Conservation (phyloP, 2,329 filamentous ascomycete genomes). For the Neoscytalidium dimidiatum region DNA sequence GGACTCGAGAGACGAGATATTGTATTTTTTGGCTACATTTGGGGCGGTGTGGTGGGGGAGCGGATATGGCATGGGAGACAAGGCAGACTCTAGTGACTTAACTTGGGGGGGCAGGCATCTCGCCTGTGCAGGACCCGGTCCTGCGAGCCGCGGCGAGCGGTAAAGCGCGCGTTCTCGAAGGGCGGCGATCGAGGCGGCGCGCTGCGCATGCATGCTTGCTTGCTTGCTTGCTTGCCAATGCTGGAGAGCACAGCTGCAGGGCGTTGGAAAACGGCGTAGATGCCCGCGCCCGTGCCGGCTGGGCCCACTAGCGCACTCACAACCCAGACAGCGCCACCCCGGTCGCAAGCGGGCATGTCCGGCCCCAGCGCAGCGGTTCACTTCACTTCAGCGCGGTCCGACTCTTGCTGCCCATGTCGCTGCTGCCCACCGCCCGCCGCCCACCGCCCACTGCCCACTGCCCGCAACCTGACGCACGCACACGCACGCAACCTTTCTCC, state of each 20-base stretch:
- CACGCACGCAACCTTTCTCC: neutral
- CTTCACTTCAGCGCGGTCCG: constrained; percentile 11
- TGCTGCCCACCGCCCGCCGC: too few relatives aligned
- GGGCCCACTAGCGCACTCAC: neutral
- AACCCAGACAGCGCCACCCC: neutral
- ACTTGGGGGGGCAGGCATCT: constrained; percentile 14
- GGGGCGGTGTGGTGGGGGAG: constrained; percentile 34
- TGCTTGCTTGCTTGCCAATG: constrained; percentile 16
- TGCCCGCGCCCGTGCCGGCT: constrained; percentile 8
- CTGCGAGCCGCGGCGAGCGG: constrained; percentile 36
- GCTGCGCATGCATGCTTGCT: constrained; percentile 11
- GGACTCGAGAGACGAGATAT: constrained; percentile 13
- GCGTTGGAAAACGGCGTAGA: constrained; percentile 6
- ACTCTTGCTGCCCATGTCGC: constrained; percentile 7
- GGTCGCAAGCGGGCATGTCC: neutral
- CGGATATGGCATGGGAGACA: constrained; percentile 22
- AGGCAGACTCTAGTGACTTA: constrained; percentile 24
- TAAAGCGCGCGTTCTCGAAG: constrained; percentile 30
- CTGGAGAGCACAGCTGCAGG: constrained; percentile 16
- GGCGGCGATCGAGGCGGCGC: constrained; percentile 16
- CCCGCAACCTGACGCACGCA: too few relatives aligned
- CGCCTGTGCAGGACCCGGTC: constrained; percentile 14
- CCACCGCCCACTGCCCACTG: too few relatives aligned
- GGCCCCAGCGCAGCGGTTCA: constrained; percentile 6
- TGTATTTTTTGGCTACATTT: constrained; percentile 30